Conservation (phyloP, 352 stramenopile species). For the Phytophthora podocarpi region DNA sequence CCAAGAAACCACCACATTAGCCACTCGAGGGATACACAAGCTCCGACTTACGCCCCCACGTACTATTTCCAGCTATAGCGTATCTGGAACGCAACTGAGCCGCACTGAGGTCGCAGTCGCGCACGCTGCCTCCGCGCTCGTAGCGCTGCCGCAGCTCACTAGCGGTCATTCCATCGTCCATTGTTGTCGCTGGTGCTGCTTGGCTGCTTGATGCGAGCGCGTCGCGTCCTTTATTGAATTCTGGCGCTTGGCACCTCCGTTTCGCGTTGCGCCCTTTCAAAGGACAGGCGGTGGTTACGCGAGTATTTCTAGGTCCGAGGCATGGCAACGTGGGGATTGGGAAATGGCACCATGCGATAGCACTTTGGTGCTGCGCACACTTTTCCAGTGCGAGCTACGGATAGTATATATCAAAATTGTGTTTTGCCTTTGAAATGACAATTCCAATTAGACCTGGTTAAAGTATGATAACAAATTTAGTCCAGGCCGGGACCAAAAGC, state of each 20-base stretch:
- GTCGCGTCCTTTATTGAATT: conserved; percentile 2
- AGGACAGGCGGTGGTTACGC: conserved; percentile 4
- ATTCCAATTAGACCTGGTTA: too few species aligned
- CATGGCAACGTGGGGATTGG: too few species aligned
- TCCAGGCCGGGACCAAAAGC: too few species aligned
- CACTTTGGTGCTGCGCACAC: too few species aligned
- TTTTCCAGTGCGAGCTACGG: too few species aligned
- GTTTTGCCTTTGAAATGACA: too few species aligned
- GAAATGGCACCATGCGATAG: too few species aligned
- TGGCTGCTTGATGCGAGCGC: conserved; percentile 6
- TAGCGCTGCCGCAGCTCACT: conserved; percentile 78
- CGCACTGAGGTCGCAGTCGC: conserved; percentile 77
- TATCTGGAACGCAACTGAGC: conserved; percentile 81
- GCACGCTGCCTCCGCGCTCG: conserved; percentile 71
- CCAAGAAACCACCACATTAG: background rate
- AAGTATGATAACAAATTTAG: too few species aligned
- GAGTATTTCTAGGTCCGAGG: too few species aligned
- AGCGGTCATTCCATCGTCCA: conserved; percentile 71
- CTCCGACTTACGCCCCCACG: conserved; percentile 10
- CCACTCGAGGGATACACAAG: background rate
- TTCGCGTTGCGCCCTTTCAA: conserved; percentile 20
- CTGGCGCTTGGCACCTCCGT: background rate
- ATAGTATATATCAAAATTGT: too few species aligned
- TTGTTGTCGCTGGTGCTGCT: conserved; percentile 2
- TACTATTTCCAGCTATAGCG: conserved; percentile 84